A percentile compares a stretch with the other conserved stretches of the same genome.
phyloP scores from a whole-genome alignment of 2,329 filamentous ascomycete species.

The Paramyrothecium sp. region DNA sequence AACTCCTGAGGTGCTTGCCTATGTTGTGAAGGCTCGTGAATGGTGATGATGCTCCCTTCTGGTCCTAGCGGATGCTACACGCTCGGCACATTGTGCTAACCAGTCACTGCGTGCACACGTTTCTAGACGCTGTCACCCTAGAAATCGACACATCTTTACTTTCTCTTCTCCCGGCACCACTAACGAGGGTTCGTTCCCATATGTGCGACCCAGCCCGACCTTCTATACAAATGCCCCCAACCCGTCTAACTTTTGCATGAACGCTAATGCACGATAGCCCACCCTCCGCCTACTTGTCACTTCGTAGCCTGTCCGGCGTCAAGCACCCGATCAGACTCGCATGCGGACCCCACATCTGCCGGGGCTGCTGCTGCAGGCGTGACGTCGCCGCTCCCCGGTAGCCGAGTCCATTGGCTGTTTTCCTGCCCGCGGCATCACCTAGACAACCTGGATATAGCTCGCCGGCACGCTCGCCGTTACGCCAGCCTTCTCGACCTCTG shows the following conservation, averaged over 20 bases:
- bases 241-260: background rate
- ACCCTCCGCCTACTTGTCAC: background rate
- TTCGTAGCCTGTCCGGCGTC: background rate
- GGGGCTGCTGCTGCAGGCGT: background rate
- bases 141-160: too few relatives aligned
- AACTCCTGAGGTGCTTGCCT: background rate
- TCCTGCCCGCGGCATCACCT: constrained; percentile 18
- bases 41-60: too few relatives aligned
- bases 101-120: too few relatives aligned
- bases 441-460: constrained; percentile 83
- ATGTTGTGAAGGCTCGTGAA: background rate
- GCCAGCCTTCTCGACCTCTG: constrained; percentile 90
- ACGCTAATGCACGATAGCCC: background rate
- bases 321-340: background rate
- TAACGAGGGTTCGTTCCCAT: too few relatives aligned
- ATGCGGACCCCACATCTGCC: too few relatives aligned
- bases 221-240: background rate
- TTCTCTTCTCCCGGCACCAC: too few relatives aligned
- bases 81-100: too few relatives aligned
- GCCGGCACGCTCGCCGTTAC: constrained; percentile 86
- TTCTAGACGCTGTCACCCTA: too few relatives aligned
- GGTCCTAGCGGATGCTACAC: too few relatives aligned
- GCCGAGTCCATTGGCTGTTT: background rate
- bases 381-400: background rate
- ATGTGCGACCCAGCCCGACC: background rate